Base-by-base conservation (phyloP, 345 rosid species). In the Acer campestre region DNA sequence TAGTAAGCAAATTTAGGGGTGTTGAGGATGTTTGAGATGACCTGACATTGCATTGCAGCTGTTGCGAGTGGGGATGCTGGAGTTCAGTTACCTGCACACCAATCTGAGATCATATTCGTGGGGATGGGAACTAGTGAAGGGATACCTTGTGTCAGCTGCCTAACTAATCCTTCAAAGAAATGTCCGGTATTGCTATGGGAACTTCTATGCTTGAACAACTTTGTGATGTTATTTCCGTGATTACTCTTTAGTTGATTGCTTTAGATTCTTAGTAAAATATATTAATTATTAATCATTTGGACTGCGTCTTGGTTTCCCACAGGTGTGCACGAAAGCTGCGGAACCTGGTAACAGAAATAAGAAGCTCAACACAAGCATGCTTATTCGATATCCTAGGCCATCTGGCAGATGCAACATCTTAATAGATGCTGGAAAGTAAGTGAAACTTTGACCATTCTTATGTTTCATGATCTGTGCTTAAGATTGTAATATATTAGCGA, bases 81-180 rank as follows among this genome's bases (percentile, higher is more conserved):
- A 74, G 80, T 67, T 44, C 55, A 85, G 62, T 66, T 78, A 74
- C 75, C 84, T 0, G 23, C 68, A 48, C 85, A 85, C 61, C 85
- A 73, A 67, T 87, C 97, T 17, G 98, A 93, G 86, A 90, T 95
- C 63, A 80, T 95, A 65, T 95, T 95, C 78, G 67, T 93, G 78
- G 98, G 98, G 22, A 91, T 97, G 8, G 98, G 98, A 84, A 95
- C 98, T 23, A 95, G 98, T 76, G 98, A 95, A 90, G 98, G 98
- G 80, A 90, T 95, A 79, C 98, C 98, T 25, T 92, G 98, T 72
- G 88, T 95, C 23, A 93, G 98, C 90, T 95, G 98, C 87, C 87
- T 92, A 46, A 93, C 98, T 48, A 86, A 92, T 89, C 86, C 95
- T 79, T 58, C 78, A 67, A 88, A 93, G 90, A 90, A 82, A 82